Evolutionary conservation across 2,329 filamentous ascomycete species (phyloP), one percentile per base, ranked within the genome.

Genomic region (Cytospora piceae): DNA sequence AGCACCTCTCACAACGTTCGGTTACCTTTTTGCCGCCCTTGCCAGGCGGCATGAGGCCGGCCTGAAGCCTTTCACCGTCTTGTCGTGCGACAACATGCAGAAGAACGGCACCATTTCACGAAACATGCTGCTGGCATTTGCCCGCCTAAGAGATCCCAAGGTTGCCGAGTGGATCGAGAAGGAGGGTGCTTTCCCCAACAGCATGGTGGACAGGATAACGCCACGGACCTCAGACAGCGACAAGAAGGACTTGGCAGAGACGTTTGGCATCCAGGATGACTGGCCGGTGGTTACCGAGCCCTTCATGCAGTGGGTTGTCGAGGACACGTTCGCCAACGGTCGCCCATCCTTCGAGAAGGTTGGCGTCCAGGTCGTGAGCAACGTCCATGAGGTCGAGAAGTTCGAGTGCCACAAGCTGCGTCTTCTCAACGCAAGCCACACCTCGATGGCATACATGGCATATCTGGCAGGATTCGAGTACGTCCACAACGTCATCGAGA

Each of bases 51-150:
- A 79, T 71, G 70, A 74, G 63, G 74, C 77, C 55, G 82, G 82
- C 3, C 78, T 82, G 57, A 80, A 78, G 72, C 82, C 82, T 54
- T 85, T 85, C 73, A 85, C 82, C 68, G 82, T 85, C 34, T 70
- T 85, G 71, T 85, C 83, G 4, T 85, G 82, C 72, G 82, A 85
- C 73, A 85, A 85, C 75, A 85, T 85, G 82, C 82, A 84, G 76
- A 82, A 83, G 77, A 85, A 85, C 73, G 82, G 82, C 62, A 75
- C 79, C 72, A 84, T 85, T 74, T 82, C 81, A 7, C 81, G 81
- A 42, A 71, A 77, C 73, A 85, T 85, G 82, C 80, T 85, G 42
- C 71, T 76, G 68, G 79, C 82, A 2, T 85, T 84, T 70, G 82
- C 82, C 2, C 76, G 76, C 34, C 75, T 81, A 55, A 78, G 77